Base-by-base conservation (phyloP, 2,329 filamentous ascomycete species). In the Metarhizium robertsii region DNA sequence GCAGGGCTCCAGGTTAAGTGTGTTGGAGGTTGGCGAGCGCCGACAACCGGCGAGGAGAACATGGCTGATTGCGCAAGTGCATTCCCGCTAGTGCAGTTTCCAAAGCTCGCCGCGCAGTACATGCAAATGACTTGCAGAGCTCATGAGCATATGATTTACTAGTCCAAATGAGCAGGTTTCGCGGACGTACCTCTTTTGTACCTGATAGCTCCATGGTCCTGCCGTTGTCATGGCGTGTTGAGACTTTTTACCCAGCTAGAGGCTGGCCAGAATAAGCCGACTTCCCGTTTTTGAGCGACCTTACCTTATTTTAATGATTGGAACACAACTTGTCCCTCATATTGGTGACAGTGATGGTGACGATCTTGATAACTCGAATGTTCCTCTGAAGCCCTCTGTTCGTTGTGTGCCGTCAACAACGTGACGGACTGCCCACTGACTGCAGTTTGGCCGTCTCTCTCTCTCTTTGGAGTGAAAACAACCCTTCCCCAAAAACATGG, bases 21-120 rank as follows among this genome's bases (percentile, higher is more conserved):
- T 7, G 43, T 25, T 46, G 43, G 43, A 46, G n/a, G 43, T 18
- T 14, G 46, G 52, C 38, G 18, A 16, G 7, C 47, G 51, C 50
- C 47, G 55, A 53, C 46, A 46, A 56, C 55, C 46, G 47, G 55
- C 52, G 29, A 54, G 29, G 32, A 42, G 50, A 32, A 8, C 16
- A 30, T 32, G 51, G 7, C 7, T 53, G 29, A 54, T 52, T 50
- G 52, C 48, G 52, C 51, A 52, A 51, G 30, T 38, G 7, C 18
- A 50, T 25, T 25, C 25, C 25, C 25, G 4, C 25, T 25, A 25
- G 1, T 1, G 25, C 25, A 25, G 25, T 25, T 25, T 25, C 48
- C 20, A 25, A 42, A 29, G 25, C 13, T 53, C 10, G 38, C 14
- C 2, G 10, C 32, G 7, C 7, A 34, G 32, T 34, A 7, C 10